phyloP scores from a whole-genome alignment of 176 grass and related monocot species.

The Eremochloa ophiuroides region DNA sequence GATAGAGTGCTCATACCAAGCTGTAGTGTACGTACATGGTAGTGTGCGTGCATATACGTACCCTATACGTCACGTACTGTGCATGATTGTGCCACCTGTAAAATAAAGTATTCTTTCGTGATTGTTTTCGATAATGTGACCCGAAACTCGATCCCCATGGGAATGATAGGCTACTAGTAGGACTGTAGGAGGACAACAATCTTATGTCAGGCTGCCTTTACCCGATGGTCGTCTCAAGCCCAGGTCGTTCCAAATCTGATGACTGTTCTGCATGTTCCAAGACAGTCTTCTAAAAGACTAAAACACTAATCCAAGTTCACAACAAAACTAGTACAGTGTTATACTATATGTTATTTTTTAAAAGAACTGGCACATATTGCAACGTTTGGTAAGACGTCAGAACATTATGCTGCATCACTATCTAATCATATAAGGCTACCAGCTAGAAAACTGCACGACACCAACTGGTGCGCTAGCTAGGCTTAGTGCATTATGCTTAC shows the following conservation, averaged over 20 bases:
- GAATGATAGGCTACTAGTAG: background rate
- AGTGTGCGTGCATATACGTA: too few species aligned
- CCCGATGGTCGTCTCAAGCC: too few species aligned
- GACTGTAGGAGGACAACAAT: background rate
- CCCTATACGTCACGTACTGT: too few species aligned
- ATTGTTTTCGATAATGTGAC: background rate
- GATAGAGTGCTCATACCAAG: background rate
- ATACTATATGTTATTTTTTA: too few species aligned
- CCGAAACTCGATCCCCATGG: constrained; percentile 1
- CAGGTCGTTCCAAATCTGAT: background rate
- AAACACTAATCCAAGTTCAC: background rate
- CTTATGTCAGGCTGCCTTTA: background rate
- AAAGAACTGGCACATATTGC: background rate
- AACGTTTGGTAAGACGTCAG: constrained; percentile 7
- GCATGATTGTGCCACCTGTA: too few species aligned
- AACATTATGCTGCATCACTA: background rate
- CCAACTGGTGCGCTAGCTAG: constrained; percentile 21
- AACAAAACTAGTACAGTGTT: too few species aligned
- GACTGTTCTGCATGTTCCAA: background rate
- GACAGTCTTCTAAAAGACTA: too few species aligned
- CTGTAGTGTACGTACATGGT: too few species aligned
- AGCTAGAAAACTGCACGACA: constrained; percentile 7
- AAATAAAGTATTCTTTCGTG: background rate
- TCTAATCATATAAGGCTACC: background rate
- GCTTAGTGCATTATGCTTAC: background rate